A percentile compares a stretch with the other conserved stretches of the same genome.
phyloP scores from a whole-genome alignment of 2,329 filamentous ascomycete genomes.

The Rugonectria rugulosa region DNA sequence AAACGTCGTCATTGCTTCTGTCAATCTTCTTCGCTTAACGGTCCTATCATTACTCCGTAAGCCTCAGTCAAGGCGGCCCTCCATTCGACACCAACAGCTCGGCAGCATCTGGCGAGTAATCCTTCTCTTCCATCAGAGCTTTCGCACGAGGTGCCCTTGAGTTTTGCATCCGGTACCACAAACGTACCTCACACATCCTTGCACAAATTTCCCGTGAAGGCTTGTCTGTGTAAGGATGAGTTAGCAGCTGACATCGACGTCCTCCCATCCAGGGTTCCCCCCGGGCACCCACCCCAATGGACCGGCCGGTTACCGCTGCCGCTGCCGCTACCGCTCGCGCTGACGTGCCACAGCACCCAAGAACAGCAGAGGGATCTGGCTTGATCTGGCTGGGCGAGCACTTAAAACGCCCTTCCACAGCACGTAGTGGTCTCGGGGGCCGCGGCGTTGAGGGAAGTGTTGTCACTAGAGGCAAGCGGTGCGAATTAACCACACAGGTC shows the following conservation, averaged over 20 bases:
- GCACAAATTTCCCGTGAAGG: constrained; percentile 13
- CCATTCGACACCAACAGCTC: no score
- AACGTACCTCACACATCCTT: neutral
- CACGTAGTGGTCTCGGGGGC: constrained; percentile 3
- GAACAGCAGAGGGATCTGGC: constrained; percentile 17
- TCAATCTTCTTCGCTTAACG: no score
- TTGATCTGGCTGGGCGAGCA: constrained; percentile 25
- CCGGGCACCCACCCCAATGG: constrained; percentile 16
- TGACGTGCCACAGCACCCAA: constrained; percentile 27
- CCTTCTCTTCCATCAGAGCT: no score
- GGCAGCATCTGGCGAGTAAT: no score
- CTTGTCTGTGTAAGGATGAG: constrained; percentile 9
- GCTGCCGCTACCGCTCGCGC: constrained; percentile 26
- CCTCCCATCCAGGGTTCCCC: constrained; percentile 21
- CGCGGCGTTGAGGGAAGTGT: neutral
- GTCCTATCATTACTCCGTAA: no score
- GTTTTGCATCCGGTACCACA: neutral
- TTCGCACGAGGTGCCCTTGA: no score
- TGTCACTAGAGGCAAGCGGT: no score
- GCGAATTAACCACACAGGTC: no score
- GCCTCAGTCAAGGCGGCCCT: no score
- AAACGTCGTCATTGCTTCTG: no score
- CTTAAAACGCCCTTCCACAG: constrained; percentile 12
- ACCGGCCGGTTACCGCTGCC: constrained; percentile 14
- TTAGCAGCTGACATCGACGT: constrained; percentile 7